phyloP scores from a whole-genome alignment of 345 rosid species.

The Corchorus olitorius region DNA sequence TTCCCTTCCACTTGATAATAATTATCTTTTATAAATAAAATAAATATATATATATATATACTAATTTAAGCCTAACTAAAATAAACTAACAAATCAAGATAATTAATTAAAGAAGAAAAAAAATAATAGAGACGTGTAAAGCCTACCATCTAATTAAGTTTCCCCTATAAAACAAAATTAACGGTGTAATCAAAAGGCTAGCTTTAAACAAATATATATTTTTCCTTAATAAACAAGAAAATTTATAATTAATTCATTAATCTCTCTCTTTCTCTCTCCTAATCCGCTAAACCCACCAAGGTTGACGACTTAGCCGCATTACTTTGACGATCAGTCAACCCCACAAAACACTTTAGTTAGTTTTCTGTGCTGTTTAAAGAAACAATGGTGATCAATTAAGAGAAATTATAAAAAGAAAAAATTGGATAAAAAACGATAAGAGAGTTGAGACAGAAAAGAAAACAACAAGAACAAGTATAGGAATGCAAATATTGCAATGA shows the following conservation, averaged over 20 bases:
- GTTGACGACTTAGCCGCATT: conserved; percentile 38
- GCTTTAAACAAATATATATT: conserved; percentile 2
- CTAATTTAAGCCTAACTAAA: background rate
- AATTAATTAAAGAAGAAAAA: background rate
- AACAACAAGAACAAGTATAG: conserved; percentile 36
- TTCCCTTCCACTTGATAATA: background rate
- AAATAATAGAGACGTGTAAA: conserved; percentile 17
- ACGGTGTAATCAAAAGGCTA: background rate
- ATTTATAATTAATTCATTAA: background rate
- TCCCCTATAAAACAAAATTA: background rate
- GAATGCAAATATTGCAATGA: conserved; percentile 41
- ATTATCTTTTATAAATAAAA: too few species aligned
- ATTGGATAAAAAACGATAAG: conserved; percentile 13
- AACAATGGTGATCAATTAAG: background rate
- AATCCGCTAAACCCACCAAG: conserved; percentile 23
- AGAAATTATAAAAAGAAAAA: background rate
- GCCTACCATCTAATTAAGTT: background rate
- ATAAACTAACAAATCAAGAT: background rate
- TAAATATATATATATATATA: too few species aligned
- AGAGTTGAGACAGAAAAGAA: conserved; percentile 32
- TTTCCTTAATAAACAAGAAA: too few species aligned
- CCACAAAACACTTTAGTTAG: background rate
- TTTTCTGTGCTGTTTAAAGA: conserved; percentile 32
- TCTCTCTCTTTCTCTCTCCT: conserved; percentile 6
- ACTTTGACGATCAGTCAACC: conserved; percentile 45